A percentile compares a stretch with the other conserved stretches of the same genome.
Evolutionary conservation across 2,329 filamentous ascomycete genomes (phyloP).

Genomic region (Paecilomyces niveus): DNA sequence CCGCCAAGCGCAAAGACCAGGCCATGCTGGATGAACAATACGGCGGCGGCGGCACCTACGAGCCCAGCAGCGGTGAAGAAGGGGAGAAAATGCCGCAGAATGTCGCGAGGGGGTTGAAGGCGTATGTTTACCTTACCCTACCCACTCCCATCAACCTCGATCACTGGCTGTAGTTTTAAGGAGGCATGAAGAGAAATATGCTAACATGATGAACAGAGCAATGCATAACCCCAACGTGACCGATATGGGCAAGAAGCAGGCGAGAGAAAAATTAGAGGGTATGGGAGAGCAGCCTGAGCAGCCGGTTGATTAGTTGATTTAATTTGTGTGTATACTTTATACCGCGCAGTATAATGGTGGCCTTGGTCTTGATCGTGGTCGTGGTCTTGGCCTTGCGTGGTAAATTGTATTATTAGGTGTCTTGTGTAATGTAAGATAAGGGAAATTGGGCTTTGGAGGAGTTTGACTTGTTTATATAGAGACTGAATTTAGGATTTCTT

Average conservation of each 20-base stretch:
- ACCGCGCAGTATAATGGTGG: too few species aligned
- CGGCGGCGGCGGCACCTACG: background rate
- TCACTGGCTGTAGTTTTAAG: background rate
- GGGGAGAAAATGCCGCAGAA: conserved; percentile 11
- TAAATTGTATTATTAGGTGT: too few species aligned
- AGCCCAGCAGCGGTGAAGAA: conserved; percentile 4
- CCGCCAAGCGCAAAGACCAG: conserved; percentile 11
- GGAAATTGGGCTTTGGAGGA: too few species aligned
- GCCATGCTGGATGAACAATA: conserved; percentile 11
- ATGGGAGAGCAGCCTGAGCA: conserved; percentile 5
- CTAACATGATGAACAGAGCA: conserved; percentile 7
- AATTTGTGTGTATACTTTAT: too few species aligned
- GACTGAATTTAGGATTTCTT: too few species aligned
- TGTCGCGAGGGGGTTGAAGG: conserved; percentile 16
- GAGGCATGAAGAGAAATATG: background rate
- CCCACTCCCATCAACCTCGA: background rate
- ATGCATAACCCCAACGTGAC: conserved; percentile 13
- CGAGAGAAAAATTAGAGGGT: conserved; percentile 3
- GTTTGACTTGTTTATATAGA: too few species aligned
- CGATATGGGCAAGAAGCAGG: conserved; percentile 5
- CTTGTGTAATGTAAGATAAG: too few species aligned
- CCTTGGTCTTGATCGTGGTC: too few species aligned
- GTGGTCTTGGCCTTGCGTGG: too few species aligned
- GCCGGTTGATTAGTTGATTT: background rate
- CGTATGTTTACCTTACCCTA: conserved; percentile 10